Evolutionary conservation across 2,329 filamentous ascomycete species (phyloP), one percentile per base, ranked within the genome.

Genomic region (Fusarium sp.): DNA sequence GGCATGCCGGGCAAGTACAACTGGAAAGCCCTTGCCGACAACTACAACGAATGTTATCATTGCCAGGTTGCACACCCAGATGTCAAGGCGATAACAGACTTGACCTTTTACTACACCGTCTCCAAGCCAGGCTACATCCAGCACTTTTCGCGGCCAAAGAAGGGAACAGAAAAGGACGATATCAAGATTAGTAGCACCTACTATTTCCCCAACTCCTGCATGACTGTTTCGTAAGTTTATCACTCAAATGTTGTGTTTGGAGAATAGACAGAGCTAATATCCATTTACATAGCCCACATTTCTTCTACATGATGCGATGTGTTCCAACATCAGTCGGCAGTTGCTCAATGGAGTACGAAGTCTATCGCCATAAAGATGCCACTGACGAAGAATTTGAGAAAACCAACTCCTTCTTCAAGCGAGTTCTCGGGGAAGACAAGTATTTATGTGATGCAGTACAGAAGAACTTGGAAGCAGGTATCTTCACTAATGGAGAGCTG

Each of bases 1-100:
- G 81, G 85, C 65, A 83, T 86, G 81, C 80, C 84, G 35, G 83
- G 83, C 1, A 79, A 83, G 15, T 86, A 84, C 71, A 88, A 88
- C 77, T 88, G 86, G 86, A 88, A 88, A 77, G 83, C 84, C 5
- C 75, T 87, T 17, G 83, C 83, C 14, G 87, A 89, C 71, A 89
- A 89, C 76, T 90, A 88, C 78, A 90, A 90, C 72, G 87, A 87
- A 35, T 70, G 63, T 10, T 70, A 70, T 33, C 68, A 70, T 24
- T 67, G 68, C 8, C 39, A 52, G 13, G 56, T 62, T 20, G 66
- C 59, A 2, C 68, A 70, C 20, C 66, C 68, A 10, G 68, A 61
- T 6, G 66, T 70, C 4, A 54, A 55, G 4, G 63, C 19, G 8
- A n/a, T 56, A 0, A 5, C 53, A 3, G 53, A 56, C 10, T 43